Evolutionary conservation across 345 rosid genomes (phyloP).

Genomic region (Pseudoturritis turrita): DNA sequence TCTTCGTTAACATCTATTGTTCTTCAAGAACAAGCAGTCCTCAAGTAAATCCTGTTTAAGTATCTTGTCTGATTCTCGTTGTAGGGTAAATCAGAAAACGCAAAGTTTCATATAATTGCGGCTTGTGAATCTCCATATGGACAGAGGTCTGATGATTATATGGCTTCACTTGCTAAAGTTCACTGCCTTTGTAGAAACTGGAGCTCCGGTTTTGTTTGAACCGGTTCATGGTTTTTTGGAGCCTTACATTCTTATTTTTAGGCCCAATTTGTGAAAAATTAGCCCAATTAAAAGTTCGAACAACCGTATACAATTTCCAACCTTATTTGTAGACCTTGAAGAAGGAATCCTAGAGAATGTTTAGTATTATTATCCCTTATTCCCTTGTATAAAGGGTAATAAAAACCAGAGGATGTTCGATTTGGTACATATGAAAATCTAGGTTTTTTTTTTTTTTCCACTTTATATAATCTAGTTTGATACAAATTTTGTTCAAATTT

Average conservation of each 20-base stretch:
- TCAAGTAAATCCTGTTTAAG: not conserved
- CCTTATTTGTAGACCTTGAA: not conserved
- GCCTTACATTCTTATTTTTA: not conserved
- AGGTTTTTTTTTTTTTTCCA: no score
- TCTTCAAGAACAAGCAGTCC: not conserved
- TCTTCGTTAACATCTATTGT: not conserved
- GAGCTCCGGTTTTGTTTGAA: slow-evolving; percentile 33
- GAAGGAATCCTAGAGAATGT: not conserved
- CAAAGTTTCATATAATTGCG: slow-evolving; percentile 56
- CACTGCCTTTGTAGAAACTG: slow-evolving; percentile 71
- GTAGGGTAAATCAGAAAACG: slow-evolving; percentile 63
- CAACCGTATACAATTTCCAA: not conserved
- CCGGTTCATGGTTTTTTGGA: not conserved
- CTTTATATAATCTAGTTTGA: no score
- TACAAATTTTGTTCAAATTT: not conserved
- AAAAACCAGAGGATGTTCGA: not conserved
- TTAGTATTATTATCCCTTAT: not conserved
- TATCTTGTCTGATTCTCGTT: not conserved
- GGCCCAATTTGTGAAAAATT: not conserved
- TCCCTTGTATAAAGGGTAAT: not conserved
- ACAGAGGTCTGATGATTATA: slow-evolving; percentile 79
- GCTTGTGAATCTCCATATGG: slow-evolving; percentile 71
- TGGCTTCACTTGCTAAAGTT: slow-evolving; percentile 85
- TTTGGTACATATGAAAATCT: not conserved
- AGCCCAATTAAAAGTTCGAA: not conserved